phyloP scores from a whole-genome alignment of 371 early-diverging fungal species.

The Mucor racemosus region DNA sequence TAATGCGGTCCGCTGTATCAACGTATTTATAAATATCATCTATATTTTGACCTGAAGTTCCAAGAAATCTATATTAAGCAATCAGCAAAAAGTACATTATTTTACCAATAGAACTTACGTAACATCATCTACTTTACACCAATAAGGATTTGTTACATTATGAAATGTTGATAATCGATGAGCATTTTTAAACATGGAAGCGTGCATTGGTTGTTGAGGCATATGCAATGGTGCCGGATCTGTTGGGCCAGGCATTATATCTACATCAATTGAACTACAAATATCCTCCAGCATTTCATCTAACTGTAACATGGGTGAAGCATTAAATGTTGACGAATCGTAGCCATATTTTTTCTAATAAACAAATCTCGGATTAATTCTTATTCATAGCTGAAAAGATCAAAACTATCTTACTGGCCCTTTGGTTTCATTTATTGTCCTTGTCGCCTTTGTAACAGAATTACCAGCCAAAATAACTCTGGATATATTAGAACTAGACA shows the following conservation, averaged over 20 bases:
- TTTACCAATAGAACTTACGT: slow-evolving; percentile 36
- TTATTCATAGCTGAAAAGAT: background rate
- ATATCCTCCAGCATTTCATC: slow-evolving; percentile 67
- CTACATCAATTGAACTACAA: slow-evolving; percentile 66
- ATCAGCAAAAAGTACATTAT: background rate
- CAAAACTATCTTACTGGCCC: slow-evolving; percentile 29
- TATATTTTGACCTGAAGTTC: slow-evolving; percentile 85
- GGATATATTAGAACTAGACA: slow-evolving; percentile 52
- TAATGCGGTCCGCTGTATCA: slow-evolving; percentile 58
- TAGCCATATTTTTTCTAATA: slow-evolving; percentile 62
- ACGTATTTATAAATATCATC: slow-evolving; percentile 82
- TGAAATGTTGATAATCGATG: slow-evolving; percentile 62
- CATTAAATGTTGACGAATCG: slow-evolving; percentile 51
- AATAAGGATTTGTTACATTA: slow-evolving; percentile 16
- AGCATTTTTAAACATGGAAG: slow-evolving; percentile 67
- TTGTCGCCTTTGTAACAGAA: slow-evolving; percentile 53
- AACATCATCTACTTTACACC: slow-evolving; percentile 68
- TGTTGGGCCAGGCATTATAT: slow-evolving; percentile 83
- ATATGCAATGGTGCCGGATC: slow-evolving; percentile 82
- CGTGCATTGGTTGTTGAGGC: slow-evolving; percentile 84
- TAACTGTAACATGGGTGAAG: slow-evolving; percentile 49
- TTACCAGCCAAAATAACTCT: slow-evolving; percentile 83
- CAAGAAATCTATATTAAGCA: slow-evolving; percentile 60
- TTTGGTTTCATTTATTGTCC: slow-evolving; percentile 29
- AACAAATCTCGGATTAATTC: too few relatives aligned